Conservation (phyloP, 345 rosid species). For the Viola odorata region DNA sequence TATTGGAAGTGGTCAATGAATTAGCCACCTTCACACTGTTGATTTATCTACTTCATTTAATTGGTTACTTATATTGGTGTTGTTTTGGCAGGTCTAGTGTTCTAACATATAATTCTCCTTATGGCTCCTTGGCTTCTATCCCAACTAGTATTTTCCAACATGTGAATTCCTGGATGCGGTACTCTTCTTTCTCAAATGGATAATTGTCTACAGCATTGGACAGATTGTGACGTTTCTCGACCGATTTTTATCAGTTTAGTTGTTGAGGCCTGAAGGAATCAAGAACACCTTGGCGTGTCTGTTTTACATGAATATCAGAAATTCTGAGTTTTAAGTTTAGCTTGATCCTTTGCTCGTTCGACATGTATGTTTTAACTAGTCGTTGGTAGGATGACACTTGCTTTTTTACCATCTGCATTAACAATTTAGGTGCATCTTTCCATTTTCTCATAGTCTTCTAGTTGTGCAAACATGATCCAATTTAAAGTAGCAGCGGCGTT, state of each 20-base stretch:
- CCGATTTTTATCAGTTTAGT: slow-evolving; percentile 20
- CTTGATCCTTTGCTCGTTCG: not conserved
- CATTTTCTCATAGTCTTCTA: not conserved
- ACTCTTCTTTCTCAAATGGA: slow-evolving; percentile 8
- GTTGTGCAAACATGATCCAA: not conserved
- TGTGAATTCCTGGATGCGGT: slow-evolving; percentile 22
- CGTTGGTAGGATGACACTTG: too few species aligned
- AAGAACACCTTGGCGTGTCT: slow-evolving; percentile 40
- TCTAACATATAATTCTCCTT: slow-evolving; percentile 37
- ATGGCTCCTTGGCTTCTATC: slow-evolving; percentile 41
- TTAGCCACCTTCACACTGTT: not conserved
- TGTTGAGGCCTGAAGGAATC: slow-evolving; percentile 45
- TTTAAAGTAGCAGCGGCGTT: not conserved
- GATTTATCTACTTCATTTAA: not conserved
- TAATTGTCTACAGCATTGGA: slow-evolving; percentile 7
- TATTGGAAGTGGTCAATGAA: too few species aligned
- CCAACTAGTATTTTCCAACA: slow-evolving; percentile 26
- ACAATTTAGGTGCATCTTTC: too few species aligned
- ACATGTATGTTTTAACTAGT: too few species aligned
- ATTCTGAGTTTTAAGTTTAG: slow-evolving; percentile 34
- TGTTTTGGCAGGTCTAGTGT: slow-evolving; percentile 54
- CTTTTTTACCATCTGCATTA: too few species aligned
- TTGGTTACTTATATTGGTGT: not conserved
- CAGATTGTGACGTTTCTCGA: slow-evolving; percentile 7
- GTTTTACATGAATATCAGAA: slow-evolving; percentile 35